Evolutionary conservation across 106 monocot genomes (phyloP), one percentile per base, ranked within the genome.

Genomic region (Phalaenopsis equestris): DNA sequence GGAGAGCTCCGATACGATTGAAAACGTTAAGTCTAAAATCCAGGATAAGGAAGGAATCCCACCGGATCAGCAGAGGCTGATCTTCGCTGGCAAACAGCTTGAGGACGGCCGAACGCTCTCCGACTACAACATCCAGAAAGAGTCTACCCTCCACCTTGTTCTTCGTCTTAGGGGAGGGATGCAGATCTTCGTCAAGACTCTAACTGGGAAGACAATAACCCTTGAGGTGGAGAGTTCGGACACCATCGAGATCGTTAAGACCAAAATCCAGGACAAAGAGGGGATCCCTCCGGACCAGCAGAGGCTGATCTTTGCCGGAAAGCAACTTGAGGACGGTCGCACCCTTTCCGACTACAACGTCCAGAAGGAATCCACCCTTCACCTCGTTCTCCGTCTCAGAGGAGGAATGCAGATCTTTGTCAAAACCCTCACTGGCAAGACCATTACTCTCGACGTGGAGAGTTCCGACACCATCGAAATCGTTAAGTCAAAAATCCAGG

Each of bases 31-130:
- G 79, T 91, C 93, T 5, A 94, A 94, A 76, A 94, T 94, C 74
- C 94, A 94, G 79, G 94, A 94, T 75, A 94, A 95, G 87, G 94
- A 95, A 81, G 94, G 94, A 7, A 95, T 95, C 42, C 92, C 92
- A 12, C 94, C 94, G 42, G 94, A 95, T 73, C 94, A 95, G 92
- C 94, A 95, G 82, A 77, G 94, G 37, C 75, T 95, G 15, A 95
- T 95, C 80, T 95, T 95, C 6, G 94, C 94, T 0, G 94, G 94
- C 0, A 95, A 95, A 83, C 94, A 95, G 84, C 90, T 95, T 0
- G 94, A 95, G 79, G 94, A 95, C 1, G 94, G 94, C 68, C 86
- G 94, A 38, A 95, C 94, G 11, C 85, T 92, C 15, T 87, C 90
- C 0, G 90, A 90, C 73, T 90, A 90, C 79, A 90, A 90, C 79